Evolutionary conservation across 768 basidiomycete species (phyloP), one percentile per base, ranked within the genome.

Genomic region (Mycena amicta): DNA sequence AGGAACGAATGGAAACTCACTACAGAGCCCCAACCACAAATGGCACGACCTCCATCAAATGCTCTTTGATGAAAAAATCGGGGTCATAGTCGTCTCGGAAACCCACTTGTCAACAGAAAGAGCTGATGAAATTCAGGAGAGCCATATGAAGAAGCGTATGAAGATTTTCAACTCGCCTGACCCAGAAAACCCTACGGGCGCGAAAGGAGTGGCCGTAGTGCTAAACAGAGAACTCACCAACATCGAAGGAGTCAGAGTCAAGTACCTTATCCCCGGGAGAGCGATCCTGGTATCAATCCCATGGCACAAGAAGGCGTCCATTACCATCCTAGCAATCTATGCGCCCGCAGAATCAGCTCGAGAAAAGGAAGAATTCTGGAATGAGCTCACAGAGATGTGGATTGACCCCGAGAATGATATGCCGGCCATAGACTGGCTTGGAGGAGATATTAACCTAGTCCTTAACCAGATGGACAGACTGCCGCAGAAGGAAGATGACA

Each of bases 251-350:
- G 53, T 54, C 5, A 33, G 22, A 33, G 11, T 33, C 20, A n/a
- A 25, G 27, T n/a, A 30, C 30, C 50, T 52, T 4, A 54, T 54
- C 27, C 53, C 53, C 70, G 59, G 63, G 1, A 18, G 46, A 13
- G 64, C 64, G 5, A 27, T 65, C 2, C 54, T 59, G 0, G 13
- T 57, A 3, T 23, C n/a, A 4, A 26, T 62, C 20, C 63, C 63
- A 0, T 61, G 63, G 60, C 53, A 65, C 20, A 27, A 22, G 0
- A 41, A 22, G n/a, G 8, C 51, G 4, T 52, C 56, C 1, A 46
- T 60, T 0, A 57, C 53, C 0, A 28, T 70, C 0, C 58, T 70
- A 0, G 67, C 62, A 1, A 8, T 66, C 0, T 71, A 71, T 12
- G 66, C 70, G 2, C 70, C 67, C 0, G 66, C 65, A 2, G 47